phyloP scores from a whole-genome alignment of 495 filamentous ascomycete species.

The Gamarada debralockiae region DNA sequence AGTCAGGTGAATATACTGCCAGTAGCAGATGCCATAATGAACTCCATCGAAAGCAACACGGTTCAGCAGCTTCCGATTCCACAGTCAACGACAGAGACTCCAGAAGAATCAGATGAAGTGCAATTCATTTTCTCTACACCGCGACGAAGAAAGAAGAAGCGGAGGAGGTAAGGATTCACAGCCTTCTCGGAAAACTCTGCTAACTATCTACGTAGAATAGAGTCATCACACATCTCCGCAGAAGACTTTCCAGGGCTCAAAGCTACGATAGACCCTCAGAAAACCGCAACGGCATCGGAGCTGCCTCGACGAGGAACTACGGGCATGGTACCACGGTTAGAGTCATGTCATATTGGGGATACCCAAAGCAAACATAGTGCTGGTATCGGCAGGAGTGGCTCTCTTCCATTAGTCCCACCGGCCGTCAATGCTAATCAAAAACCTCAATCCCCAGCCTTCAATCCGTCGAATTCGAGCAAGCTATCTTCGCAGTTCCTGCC shows the following conservation, averaged over 20 bases:
- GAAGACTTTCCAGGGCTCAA: background rate
- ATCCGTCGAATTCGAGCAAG: background rate
- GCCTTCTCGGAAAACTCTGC: background rate
- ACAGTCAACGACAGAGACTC: slow-evolving; percentile 4
- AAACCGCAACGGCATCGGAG: background rate
- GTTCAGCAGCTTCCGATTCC: background rate
- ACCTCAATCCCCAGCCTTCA: background rate
- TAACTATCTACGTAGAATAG: slow-evolving; percentile 5
- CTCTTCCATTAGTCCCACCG: slow-evolving; percentile 30
- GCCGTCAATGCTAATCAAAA: background rate
- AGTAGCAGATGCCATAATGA: background rate
- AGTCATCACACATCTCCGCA: slow-evolving; percentile 8
- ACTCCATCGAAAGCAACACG: background rate
- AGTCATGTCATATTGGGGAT: slow-evolving; percentile 21
- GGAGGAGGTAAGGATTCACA: slow-evolving; percentile 16
- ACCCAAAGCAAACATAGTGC: slow-evolving; percentile 21
- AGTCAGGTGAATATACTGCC: background rate
- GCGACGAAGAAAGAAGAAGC: slow-evolving; percentile 33
- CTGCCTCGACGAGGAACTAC: slow-evolving; percentile 23
- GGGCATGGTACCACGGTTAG: slow-evolving; percentile 26
- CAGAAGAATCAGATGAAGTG: slow-evolving; percentile 33
- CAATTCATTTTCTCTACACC: slow-evolving; percentile 40
- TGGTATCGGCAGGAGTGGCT: slow-evolving; percentile 24
- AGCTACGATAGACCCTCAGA: background rate
- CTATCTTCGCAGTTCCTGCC: background rate